Evolutionary conservation across 2,329 filamentous ascomycete genomes (phyloP).

Genomic region (Xylaria sp.): DNA sequence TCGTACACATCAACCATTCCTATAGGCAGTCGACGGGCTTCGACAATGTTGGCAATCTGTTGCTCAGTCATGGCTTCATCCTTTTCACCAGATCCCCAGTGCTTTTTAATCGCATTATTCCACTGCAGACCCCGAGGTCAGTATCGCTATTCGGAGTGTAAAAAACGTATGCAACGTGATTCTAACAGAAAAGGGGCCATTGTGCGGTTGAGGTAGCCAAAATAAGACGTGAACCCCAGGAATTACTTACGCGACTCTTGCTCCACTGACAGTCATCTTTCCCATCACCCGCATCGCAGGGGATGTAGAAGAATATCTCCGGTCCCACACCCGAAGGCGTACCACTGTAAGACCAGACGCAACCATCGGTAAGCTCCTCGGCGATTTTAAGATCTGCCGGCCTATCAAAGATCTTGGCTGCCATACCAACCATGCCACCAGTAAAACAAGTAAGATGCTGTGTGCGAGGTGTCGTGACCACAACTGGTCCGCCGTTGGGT

Average conservation of each 20-base stretch:
- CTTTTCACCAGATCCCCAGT: conserved; percentile 44
- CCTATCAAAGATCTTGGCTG: conserved; percentile 67
- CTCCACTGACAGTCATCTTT: conserved; percentile 50
- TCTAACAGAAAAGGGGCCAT: neutral
- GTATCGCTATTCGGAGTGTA: neutral
- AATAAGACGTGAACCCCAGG: neutral
- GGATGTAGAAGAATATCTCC: conserved; percentile 65
- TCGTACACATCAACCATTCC: conserved; percentile 68
- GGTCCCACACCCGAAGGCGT: conserved; percentile 70
- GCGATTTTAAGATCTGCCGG: conserved; percentile 67
- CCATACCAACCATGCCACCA: conserved; percentile 74
- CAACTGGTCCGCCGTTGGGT: conserved; percentile 39
- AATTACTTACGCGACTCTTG: conserved; percentile 39
- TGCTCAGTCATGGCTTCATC: conserved; percentile 41
- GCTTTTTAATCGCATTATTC: conserved; percentile 43
- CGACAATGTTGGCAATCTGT: conserved; percentile 52
- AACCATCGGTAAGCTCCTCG: conserved; percentile 69
- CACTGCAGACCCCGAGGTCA: conserved; percentile 35
- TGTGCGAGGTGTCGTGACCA: conserved; percentile 51
- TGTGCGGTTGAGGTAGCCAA: neutral
- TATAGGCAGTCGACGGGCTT: conserved; percentile 59
- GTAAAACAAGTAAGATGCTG: conserved; percentile 72
- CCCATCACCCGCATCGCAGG: conserved; percentile 48
- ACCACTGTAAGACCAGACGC: conserved; percentile 71
- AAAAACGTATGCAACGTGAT: neutral